These are phyloP conservation scores for Penicillium lividum DNA, from an alignment of 495 filamentous ascomycete genomes.

Conservation along the genomic window DNA sequence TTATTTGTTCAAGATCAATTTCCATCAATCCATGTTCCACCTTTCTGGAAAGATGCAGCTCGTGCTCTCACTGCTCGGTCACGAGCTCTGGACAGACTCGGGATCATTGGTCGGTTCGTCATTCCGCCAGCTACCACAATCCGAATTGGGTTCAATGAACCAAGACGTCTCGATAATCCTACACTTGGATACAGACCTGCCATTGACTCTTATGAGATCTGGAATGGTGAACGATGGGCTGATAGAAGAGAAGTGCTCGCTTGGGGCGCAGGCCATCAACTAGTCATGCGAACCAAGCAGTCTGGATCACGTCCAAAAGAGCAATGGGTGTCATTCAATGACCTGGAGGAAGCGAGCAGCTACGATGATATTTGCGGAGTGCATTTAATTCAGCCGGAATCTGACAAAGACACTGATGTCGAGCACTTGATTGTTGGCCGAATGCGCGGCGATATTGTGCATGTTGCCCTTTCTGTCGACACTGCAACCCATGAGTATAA, in stretches of 20 bases:
- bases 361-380: constrained; percentile 64
- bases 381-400: constrained; percentile 51
- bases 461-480: constrained; percentile 35
- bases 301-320: constrained; percentile 21
- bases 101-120: constrained; percentile 56
- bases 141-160: constrained; percentile 29
- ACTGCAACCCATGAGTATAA: constrained; percentile 28
- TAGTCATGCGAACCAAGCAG: constrained; percentile 50
- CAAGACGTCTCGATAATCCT: constrained; percentile 46
- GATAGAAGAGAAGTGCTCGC: constrained; percentile 58
- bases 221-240: constrained; percentile 52
- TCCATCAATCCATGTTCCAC: constrained; percentile 40
- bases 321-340: constrained; percentile 55
- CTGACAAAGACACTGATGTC: constrained; percentile 24
- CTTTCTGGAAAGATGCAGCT: constrained; percentile 54
- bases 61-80: constrained; percentile 59
- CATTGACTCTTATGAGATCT: constrained; percentile 61
- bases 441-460: constrained; percentile 39
- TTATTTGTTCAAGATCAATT: constrained; percentile 57
- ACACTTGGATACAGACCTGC: constrained; percentile 65
- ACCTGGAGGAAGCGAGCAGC: constrained; percentile 53
- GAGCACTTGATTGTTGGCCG: constrained; percentile 46
- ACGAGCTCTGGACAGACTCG: constrained; percentile 60
- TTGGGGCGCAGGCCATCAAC: constrained; percentile 62
- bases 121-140: constrained; percentile 40